These are phyloP conservation scores for Albatrellus ellisii DNA, from an alignment of 768 basidiomycete genomes.

Conservation along the genomic window DNA sequence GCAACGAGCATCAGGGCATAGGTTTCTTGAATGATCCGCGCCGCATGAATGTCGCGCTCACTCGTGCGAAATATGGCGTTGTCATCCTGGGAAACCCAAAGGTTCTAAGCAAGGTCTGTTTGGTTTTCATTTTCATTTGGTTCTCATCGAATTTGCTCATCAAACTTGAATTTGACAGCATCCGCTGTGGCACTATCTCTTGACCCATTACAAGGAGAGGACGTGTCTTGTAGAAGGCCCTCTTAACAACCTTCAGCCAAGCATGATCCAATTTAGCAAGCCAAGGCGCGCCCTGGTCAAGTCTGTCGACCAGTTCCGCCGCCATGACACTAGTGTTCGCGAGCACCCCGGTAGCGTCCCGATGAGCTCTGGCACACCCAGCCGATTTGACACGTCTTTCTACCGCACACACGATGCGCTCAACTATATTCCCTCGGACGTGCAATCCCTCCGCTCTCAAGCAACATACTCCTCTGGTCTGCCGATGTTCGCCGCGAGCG, in stretches of 20 bases:
- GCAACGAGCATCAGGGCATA: conserved; percentile 99
- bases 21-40: conserved; percentile 98
- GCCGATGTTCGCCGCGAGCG: conserved; percentile 63
- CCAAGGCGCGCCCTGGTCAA: conserved; percentile 81
- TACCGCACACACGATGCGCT: conserved; percentile 92
- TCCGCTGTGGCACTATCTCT: conserved; percentile 94
- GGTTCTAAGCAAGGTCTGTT: conserved; percentile 87
- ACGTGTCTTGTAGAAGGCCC: conserved; percentile 90
- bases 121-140: conserved; percentile 1
- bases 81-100: conserved; percentile 99
- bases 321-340: conserved; percentile 83
- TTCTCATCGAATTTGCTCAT: conserved; percentile 7
- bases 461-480: conserved; percentile 90
- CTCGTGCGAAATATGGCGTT: conserved; percentile 94
- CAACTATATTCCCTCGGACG: conserved; percentile 90
- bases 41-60: conserved; percentile 91
- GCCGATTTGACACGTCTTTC: conserved; percentile 91
- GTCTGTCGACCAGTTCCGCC: conserved; percentile 86
- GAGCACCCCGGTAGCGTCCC: conserved; percentile 40
- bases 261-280: conserved; percentile 99
- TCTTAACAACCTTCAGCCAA: conserved; percentile 88
- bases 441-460: conserved; percentile 91
- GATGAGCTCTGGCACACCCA: conserved; percentile 69
- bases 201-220: conserved; percentile 98
- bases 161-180: conserved; percentile 42